Evolutionary conservation across 352 stramenopile species (phyloP).

Genomic region (Phytophthora palmivora): DNA sequence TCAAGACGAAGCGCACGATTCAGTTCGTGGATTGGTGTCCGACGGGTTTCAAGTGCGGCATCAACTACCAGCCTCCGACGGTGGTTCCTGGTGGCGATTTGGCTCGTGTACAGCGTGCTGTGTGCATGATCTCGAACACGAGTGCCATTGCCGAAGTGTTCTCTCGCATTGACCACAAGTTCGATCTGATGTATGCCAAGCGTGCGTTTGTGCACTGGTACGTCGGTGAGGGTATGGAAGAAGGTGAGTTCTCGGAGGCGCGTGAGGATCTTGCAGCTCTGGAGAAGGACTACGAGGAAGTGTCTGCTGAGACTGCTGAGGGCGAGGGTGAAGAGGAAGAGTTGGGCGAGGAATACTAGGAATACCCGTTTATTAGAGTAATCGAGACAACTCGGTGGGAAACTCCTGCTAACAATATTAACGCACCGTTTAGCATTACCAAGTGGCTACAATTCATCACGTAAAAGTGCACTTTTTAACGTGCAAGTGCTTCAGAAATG

Average conservation of each 20-base stretch:
- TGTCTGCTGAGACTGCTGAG: too few species aligned
- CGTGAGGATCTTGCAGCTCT: conserved; percentile 91
- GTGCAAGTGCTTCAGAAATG: not conserved
- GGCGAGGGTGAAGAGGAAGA: too few species aligned
- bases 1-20: conserved; percentile 99
- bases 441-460: too few species aligned
- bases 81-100: conserved; percentile 97
- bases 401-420: too few species aligned
- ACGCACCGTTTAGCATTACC: too few species aligned
- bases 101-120: conserved; percentile 96
- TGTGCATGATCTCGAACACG: conserved; percentile 99
- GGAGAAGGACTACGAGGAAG: too few species aligned
- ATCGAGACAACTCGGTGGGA: too few species aligned
- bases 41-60: conserved; percentile 96
- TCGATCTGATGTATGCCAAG: conserved; percentile 99
- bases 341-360: conserved; percentile 93
- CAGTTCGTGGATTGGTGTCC: conserved; percentile 99
- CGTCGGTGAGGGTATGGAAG: conserved; percentile 99
- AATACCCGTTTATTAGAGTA: too few species aligned
- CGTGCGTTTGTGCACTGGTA: conserved; percentile 99
- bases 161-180: conserved; percentile 99
- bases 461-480: too few species aligned
- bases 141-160: conserved; percentile 99
- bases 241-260: conserved; percentile 99
- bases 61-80: conserved; percentile 97